Conservation (phyloP, 1,284 basidiomycete species). For the Wallemia mellicola region DNA sequence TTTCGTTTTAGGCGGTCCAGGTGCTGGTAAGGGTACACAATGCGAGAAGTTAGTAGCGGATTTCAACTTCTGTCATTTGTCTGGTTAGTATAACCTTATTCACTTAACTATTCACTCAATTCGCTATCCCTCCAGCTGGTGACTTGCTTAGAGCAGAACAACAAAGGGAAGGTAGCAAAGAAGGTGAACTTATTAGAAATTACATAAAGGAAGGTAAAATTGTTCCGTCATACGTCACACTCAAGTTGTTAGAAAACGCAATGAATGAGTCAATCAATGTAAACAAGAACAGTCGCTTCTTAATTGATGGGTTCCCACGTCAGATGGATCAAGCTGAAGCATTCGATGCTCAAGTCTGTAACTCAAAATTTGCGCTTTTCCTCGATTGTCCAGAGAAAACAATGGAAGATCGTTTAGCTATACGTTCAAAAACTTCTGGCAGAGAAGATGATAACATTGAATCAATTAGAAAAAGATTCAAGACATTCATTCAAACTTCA, state of each 20-base stretch:
- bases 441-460: slow-evolving; percentile 86
- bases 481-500: slow-evolving; percentile 67
- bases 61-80: slow-evolving; percentile 77
- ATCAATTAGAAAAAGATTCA: slow-evolving; percentile 86
- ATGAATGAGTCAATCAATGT: slow-evolving; percentile 51
- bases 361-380: slow-evolving; percentile 52
- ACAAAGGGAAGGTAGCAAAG: slow-evolving; percentile 50
- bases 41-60: slow-evolving; percentile 62
- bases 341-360: slow-evolving; percentile 73
- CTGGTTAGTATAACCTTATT: slow-evolving; percentile 25
- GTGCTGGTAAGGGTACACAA: slow-evolving; percentile 88
- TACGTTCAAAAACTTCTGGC: slow-evolving; percentile 77
- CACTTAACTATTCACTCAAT: not conserved
- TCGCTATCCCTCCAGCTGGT: slow-evolving; percentile 31
- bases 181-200: slow-evolving; percentile 57
- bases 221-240: slow-evolving; percentile 88
- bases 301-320: slow-evolving; percentile 91
- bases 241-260: slow-evolving; percentile 80
- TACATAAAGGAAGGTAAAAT: slow-evolving; percentile 82
- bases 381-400: slow-evolving; percentile 68
- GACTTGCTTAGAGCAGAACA: slow-evolving; percentile 90
- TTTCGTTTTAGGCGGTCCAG: slow-evolving; percentile 90
- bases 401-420: slow-evolving; percentile 56
- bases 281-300: slow-evolving; percentile 46
- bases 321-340: slow-evolving; percentile 93